Base-by-base conservation (phyloP, 768 basidiomycete species). In the Podaxis sp. region DNA sequence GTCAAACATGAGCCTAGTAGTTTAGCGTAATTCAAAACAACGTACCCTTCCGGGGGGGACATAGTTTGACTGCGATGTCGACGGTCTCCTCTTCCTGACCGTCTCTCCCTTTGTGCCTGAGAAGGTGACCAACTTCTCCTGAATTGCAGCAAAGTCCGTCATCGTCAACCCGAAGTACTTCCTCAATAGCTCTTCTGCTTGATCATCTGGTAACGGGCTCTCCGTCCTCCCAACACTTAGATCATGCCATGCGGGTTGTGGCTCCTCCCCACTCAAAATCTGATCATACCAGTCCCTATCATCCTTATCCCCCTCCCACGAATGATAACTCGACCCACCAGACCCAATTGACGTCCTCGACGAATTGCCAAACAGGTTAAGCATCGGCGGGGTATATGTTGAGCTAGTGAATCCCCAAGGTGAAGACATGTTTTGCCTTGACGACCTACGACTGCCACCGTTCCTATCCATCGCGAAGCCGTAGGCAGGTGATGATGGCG, bases 291-390 rank as follows among this genome's bases (percentile, higher is more conserved):
- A 62, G 11, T 81, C 72, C 50, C 78, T 78, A 65, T 88, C 58
- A 60, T 60, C 85, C 62, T 83, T 82, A 30, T 87, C 85, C 22
- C 76, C 86, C 60, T 91, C 89, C 83, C 82, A 87, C 3, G 91
- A 91, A 71, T 93, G 91, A 72, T 91, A 94, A 73, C 93, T 94
- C 2, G 93, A 95, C 15, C 93, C 91, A 38, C 80, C 82, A 10
- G 91, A 93, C 63, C 87, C 90, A 22, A 94, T 75, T 5, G 93
- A 94, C 13, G 91, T 90, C 30, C 87, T 83, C 30, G 92, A 93
- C 6, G 90, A 89, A 65, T 87, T 93, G 15, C 82, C 82, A 17
- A 89, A 74, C 3, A 90, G 87, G 40, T 88, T 87, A 57, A 93
- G 82, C n/a, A 88, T 77, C 56, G 89, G 81, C 1, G 84, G 58